phyloP scores from a whole-genome alignment of 805 yeast species.

The Monosporozyma unispora region DNA sequence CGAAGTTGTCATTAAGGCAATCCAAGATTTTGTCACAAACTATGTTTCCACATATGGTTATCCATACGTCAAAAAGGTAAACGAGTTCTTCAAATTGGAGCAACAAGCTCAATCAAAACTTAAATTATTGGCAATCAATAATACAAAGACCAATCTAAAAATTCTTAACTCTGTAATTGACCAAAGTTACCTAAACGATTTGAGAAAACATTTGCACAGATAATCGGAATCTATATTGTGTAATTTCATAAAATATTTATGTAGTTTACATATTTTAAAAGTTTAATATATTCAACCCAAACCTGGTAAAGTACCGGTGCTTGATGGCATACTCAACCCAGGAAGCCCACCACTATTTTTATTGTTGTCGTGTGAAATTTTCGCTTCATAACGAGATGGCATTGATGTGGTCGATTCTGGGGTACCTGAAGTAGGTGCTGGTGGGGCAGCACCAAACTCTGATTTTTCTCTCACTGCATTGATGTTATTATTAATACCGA shows the following conservation, averaged over 20 bases:
- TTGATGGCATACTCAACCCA: conserved; percentile 5
- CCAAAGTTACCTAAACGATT: not conserved
- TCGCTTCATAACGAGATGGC: not conserved
- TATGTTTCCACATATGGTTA: conserved; percentile 17
- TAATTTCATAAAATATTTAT: not conserved
- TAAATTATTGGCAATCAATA: conserved; percentile 1
- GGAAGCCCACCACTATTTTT: conserved; percentile 7
- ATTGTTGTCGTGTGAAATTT: not conserved
- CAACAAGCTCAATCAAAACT: conserved; percentile 3
- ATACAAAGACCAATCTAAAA: not conserved
- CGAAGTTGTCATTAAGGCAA: conserved; percentile 11
- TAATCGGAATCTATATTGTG: not conserved
- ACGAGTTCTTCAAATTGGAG: conserved; percentile 2
- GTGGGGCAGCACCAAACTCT: conserved; percentile 30
- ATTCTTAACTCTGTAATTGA: not conserved
- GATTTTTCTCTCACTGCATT: conserved; percentile 29
- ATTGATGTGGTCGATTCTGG: not conserved
- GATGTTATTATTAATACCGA: conserved; percentile 34
- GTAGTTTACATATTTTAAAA: not conserved
- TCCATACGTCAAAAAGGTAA: conserved; percentile 16
- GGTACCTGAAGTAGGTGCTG: conserved; percentile 4
- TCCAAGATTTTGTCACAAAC: conserved; percentile 17
- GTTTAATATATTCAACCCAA: conserved; percentile 1
- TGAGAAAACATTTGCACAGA: not conserved
- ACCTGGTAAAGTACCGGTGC: conserved; percentile 3